A percentile compares a stretch with the other conserved stretches of the same genome.
phyloP scores from a whole-genome alignment of 2,329 filamentous ascomycete species.

The Exophiala phaeomuriformis region DNA sequence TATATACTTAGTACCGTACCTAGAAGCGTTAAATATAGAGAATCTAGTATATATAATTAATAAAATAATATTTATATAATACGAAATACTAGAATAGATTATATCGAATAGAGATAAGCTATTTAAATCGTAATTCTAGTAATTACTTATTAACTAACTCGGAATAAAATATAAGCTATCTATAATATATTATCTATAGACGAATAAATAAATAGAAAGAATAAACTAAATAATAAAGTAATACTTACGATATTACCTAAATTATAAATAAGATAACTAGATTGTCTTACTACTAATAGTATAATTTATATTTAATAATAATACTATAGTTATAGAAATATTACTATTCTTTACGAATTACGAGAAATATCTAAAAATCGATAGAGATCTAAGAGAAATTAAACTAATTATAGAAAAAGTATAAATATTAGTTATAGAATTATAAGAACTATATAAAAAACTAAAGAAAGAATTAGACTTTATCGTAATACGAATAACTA shows the following conservation, averaged over 20 bases:
- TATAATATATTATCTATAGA: conserved; percentile 14
- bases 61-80: neutral
- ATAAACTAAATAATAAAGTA: conserved; percentile 19
- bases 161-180: conserved; percentile 11
- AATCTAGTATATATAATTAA: neutral
- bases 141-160: neutral
- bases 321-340: conserved; percentile 1
- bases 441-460: conserved; percentile 4
- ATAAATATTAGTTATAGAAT: neutral
- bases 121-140: neutral
- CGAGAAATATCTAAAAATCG: neutral
- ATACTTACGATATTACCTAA: conserved; percentile 17
- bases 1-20: neutral
- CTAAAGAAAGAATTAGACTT: conserved; percentile 7
- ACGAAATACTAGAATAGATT: neutral
- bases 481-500: conserved; percentile 3
- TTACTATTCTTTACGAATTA: conserved; percentile 13
- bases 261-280: conserved; percentile 19
- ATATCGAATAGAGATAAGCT: neutral
- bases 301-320: neutral
- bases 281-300: conserved; percentile 1
- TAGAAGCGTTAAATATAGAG: neutral
- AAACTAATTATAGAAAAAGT: conserved; percentile 1
- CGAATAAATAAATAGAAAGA: conserved; percentile 12
- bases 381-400: neutral